Evolutionary conservation across 352 stramenopile species (phyloP), one percentile per base, ranked within the genome.

Genomic region (Phytophthora litchii): DNA sequence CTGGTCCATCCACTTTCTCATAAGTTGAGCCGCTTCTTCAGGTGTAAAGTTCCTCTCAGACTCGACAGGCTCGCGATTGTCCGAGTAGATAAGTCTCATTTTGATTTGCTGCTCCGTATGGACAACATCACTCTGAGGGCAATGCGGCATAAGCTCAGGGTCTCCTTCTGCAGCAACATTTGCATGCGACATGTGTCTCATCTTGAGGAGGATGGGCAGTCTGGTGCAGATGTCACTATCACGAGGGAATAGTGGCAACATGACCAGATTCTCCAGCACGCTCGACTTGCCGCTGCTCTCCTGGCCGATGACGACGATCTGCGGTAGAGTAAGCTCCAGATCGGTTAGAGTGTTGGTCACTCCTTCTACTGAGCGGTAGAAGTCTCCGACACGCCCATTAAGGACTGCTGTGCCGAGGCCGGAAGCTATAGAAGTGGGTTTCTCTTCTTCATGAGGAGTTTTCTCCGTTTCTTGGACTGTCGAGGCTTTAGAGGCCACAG

Each of bases 231-330:
- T 47, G 19, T 44, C 41, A 47, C 58, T 45, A 45, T 76, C 61
- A 17, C 75, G 74, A 32, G 75, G 76, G 57, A 85, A 79, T 1
- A 82, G 38, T 37, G 74, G 67, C 41, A 78, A 27, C 72, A 80
- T 78, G 35, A 70, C 72, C 16, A 85, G 46, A 35, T 55, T 68
- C 61, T 81, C 75, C 45, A 82, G 60, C 36, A 80, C 67, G 21
- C 59, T 76, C 3, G 71, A 81, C 67, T 80, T 85, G 66, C 75
- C 75, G 51, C 70, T 75, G 64, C 72, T 64, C 52, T 80, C 72
- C 27, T 77, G 57, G 16, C 75, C 75, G 14, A 78, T 64, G n/a
- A 80, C 70, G 12, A 82, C 63, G 47, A 82, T 68, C 50, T 74
- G 62, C 27, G 75, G 75, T 34, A 78, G 59, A 14, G 48, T 19